Percentiles rank a stretch among this genome's conserved stretches.
phyloP scores from a whole-genome alignment of 208 protist species.

The Trichomonas vaginalis region DNA sequence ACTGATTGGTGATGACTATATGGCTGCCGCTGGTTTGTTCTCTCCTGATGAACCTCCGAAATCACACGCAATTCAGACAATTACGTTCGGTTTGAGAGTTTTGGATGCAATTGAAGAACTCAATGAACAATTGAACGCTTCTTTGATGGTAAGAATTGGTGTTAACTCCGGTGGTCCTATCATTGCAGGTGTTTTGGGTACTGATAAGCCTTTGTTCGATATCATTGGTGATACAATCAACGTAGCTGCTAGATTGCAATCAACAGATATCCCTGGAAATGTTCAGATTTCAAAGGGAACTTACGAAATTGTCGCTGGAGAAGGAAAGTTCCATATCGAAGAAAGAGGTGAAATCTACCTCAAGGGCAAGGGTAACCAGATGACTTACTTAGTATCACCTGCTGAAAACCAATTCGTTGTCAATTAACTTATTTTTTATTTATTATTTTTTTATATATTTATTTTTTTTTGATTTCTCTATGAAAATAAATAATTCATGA shows the following conservation, averaged over 20 bases:
- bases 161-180: background rate
- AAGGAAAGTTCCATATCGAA: background rate
- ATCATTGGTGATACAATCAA: constrained; percentile 18
- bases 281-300: background rate
- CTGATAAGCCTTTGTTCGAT: background rate
- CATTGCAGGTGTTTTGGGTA: background rate
- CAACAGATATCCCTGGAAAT: background rate
- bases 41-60: background rate
- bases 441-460: too few relatives aligned
- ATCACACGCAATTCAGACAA: background rate
- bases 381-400: background rate
- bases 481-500: too few relatives aligned
- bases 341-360: background rate
- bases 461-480: too few relatives aligned
- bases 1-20: constrained; percentile 7
- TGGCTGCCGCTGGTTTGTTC: background rate
- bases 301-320: background rate
- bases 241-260: background rate
- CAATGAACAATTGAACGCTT: background rate
- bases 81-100: background rate
- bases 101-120: background rate
- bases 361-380: constrained; percentile 2
- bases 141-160: background rate
- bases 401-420: background rate
- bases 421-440: background rate